Evolutionary conservation across 1,284 basidiomycete species (phyloP).

Genomic region (Termitomyces sp.): DNA sequence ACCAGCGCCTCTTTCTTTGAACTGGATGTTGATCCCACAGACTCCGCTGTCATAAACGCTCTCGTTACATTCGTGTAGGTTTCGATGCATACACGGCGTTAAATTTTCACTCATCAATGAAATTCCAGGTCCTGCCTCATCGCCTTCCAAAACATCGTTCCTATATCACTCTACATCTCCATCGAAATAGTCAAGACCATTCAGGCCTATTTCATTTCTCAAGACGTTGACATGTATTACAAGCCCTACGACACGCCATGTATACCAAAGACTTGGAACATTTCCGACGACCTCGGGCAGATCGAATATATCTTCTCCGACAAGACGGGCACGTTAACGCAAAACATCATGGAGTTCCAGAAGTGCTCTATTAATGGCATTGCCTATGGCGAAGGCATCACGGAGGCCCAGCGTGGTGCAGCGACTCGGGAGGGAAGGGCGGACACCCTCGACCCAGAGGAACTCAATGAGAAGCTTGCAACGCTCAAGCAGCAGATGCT

Average conservation of each 20-base stretch:
- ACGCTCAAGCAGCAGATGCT: conserved; percentile 79
- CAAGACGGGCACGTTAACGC: conserved; percentile 95
- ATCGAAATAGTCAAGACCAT: conserved; percentile 98
- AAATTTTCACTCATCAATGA: background rate
- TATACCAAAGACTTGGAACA: conserved; percentile 97
- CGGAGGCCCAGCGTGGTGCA: conserved; percentile 92
- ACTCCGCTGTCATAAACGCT: conserved; percentile 67
- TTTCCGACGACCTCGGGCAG: conserved; percentile 95
- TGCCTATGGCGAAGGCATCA: conserved; percentile 88
- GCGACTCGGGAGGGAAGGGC: conserved; percentile 77
- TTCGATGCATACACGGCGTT: conserved; percentile 8
- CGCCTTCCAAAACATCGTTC: conserved; percentile 97
- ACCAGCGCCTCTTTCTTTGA: conserved; percentile 80
- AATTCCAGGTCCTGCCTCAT: conserved; percentile 73
- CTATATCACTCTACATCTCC: conserved; percentile 95
- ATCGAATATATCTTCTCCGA: conserved; percentile 98
- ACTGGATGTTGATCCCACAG: conserved; percentile 55
- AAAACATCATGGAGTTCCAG: conserved; percentile 98
- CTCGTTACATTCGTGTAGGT: conserved; percentile 88
- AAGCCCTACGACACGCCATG: conserved; percentile 82
- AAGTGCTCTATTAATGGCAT: conserved; percentile 88
- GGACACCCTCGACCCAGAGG: conserved; percentile 61
- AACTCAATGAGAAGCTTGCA: conserved; percentile 63
- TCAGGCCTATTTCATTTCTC: conserved; percentile 96
- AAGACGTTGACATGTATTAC: conserved; percentile 98